phyloP scores from a whole-genome alignment of 495 filamentous ascomycete genomes.

The Polyplosphaeria fusca region DNA sequence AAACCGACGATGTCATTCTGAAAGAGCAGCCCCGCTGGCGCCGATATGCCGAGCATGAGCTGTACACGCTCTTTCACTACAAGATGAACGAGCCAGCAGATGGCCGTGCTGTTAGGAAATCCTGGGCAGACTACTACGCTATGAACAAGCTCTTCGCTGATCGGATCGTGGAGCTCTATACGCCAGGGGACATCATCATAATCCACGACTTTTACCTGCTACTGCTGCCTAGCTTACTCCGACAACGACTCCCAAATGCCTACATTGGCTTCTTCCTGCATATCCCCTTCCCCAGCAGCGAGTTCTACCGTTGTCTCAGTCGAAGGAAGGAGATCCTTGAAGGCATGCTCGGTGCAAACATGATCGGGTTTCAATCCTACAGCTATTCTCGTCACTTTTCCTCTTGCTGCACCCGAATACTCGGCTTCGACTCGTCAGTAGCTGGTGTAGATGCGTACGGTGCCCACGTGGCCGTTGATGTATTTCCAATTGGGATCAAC shows the following conservation, averaged over 20 bases:
- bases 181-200: constrained; percentile 84
- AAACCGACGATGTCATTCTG: constrained; percentile 61
- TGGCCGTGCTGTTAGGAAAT: constrained; percentile 70
- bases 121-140: constrained; percentile 85
- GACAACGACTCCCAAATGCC: constrained; percentile 75
- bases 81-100: constrained; percentile 85
- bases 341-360: constrained; percentile 81
- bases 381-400: constrained; percentile 90
- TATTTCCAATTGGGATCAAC: constrained; percentile 89
- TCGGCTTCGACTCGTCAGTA: constrained; percentile 76
- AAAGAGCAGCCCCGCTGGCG: constrained; percentile 80
- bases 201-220: constrained; percentile 91
- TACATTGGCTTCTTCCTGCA: constrained; percentile 92
- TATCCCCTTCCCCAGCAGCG: constrained; percentile 88
- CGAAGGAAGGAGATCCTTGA: constrained; percentile 83
- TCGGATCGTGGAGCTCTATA: constrained; percentile 77
- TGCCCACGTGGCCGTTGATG: constrained; percentile 79
- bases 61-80: constrained; percentile 91
- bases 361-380: constrained; percentile 89
- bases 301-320: constrained; percentile 82
- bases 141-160: constrained; percentile 87
- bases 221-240: constrained; percentile 77
- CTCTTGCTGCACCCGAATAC: constrained; percentile 83
- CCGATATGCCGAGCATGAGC: constrained; percentile 79
- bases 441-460: constrained; percentile 86